Conservation (phyloP, 768 basidiomycete species). For the Sarcomyxa edulis region DNA sequence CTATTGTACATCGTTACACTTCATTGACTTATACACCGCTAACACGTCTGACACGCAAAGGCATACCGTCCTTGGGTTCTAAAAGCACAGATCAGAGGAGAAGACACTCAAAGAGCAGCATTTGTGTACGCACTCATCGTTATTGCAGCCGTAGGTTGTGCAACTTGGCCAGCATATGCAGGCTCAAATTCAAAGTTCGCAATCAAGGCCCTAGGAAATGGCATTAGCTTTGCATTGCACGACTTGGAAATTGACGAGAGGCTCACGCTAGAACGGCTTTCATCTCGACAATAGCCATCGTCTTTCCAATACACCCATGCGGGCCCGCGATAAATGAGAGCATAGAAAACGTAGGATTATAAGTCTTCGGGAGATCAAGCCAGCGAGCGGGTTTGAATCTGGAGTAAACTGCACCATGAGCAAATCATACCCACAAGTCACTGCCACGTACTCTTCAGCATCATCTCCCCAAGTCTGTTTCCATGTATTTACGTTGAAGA, state of each 20-base stretch:
- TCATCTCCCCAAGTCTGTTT: constrained; percentile 45
- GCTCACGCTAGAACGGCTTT: constrained; percentile 37
- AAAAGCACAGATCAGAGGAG: background rate
- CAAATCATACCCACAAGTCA: constrained; percentile 2
- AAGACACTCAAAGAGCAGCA: background rate
- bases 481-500: constrained; percentile 46
- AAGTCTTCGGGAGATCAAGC: constrained; percentile 31
- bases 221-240: background rate
- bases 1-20: no score
- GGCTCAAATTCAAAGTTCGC: constrained; percentile 41
- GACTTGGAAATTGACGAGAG: background rate
- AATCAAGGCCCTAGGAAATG: constrained; percentile 26
- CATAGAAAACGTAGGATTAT: constrained; percentile 29
- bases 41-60: constrained; percentile 26
- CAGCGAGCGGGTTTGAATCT: constrained; percentile 45
- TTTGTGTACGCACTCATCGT: constrained; percentile 36
- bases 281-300: constrained; percentile 45
- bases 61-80: constrained; percentile 34
- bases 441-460: constrained; percentile 35
- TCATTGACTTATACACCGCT: no score
- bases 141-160: constrained; percentile 36
- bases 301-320: constrained; percentile 42
- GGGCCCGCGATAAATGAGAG: constrained; percentile 41
- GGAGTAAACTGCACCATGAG: background rate
- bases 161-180: constrained; percentile 32